phyloP scores from a whole-genome alignment of 352 stramenopile genomes.

The Lagenidium giganteum region DNA sequence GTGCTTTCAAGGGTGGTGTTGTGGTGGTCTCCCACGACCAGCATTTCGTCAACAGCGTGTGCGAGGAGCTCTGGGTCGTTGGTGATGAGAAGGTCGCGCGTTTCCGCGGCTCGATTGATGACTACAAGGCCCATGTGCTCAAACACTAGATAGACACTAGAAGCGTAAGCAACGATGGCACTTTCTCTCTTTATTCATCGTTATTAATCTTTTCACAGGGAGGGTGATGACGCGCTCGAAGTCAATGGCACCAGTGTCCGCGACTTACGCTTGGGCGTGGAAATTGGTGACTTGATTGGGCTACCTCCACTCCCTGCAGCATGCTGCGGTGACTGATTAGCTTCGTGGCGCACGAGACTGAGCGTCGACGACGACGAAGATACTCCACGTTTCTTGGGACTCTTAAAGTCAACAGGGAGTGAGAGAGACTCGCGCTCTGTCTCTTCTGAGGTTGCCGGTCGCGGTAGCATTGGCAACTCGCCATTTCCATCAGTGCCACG shows the following conservation, averaged over 20 bases:
- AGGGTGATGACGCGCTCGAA: slow-evolving; percentile 3
- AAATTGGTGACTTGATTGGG: slow-evolving; percentile 28
- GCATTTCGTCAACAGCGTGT: slow-evolving; percentile 97
- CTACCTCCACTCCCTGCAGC: slow-evolving; percentile 9
- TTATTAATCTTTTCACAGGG: neutral
- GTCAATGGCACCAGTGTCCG: slow-evolving; percentile 42
- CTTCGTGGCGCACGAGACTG: slow-evolving; percentile 16
- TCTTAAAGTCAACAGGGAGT: neutral
- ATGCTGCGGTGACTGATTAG: slow-evolving; percentile 1
- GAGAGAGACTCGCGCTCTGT: neutral
- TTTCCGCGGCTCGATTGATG: slow-evolving; percentile 73
- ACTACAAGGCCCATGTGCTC: slow-evolving; percentile 82
- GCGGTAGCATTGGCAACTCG: slow-evolving; percentile 14
- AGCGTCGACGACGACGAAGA: slow-evolving; percentile 8
- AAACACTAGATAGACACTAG: slow-evolving; percentile 31
- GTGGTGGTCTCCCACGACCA: slow-evolving; percentile 98
- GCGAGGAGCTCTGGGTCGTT: slow-evolving; percentile 91
- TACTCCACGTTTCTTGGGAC: slow-evolving; percentile 1
- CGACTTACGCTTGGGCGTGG: slow-evolving; percentile 44
- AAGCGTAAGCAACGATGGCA: neutral
- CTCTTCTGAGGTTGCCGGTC: slow-evolving; percentile 12
- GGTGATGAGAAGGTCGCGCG: slow-evolving; percentile 67
- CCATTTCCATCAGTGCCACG: neutral
- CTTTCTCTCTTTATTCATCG: slow-evolving; percentile 3
- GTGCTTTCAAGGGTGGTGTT: slow-evolving; percentile 94